phyloP scores from a whole-genome alignment of 2,329 filamentous ascomycete genomes.

The Colletotrichum falcatum region DNA sequence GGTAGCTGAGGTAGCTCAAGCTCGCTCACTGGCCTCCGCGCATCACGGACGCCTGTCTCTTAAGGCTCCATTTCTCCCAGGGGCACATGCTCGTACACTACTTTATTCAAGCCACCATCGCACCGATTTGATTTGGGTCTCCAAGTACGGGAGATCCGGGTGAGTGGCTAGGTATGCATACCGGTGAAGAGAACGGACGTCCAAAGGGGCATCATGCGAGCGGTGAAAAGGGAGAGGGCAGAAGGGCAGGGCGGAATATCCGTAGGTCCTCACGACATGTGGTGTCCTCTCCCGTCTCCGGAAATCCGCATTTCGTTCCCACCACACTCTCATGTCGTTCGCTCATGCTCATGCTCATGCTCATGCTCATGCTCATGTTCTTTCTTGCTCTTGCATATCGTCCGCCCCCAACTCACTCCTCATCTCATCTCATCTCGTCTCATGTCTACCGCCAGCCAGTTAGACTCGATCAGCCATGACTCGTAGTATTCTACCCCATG shows the following conservation, averaged over 20 bases:
- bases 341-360: constrained; percentile 7
- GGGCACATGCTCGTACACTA: background rate
- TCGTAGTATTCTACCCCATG: constrained; percentile 6
- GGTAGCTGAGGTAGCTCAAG: constrained; percentile 10
- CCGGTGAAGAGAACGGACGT: too few species aligned
- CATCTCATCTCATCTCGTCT: constrained; percentile 22
- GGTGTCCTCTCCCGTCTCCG: constrained; percentile 3
- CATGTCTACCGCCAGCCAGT: constrained; percentile 27
- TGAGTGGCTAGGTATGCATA: background rate
- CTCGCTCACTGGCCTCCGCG: constrained; percentile 10
- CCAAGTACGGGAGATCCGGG: background rate
- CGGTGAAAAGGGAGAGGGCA: background rate
- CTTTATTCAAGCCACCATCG: background rate
- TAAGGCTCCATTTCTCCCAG: background rate
- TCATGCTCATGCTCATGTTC: constrained; percentile 5
- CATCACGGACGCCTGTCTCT: background rate
- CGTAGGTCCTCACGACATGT: background rate
- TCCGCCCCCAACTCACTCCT: constrained; percentile 3
- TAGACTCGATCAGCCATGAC: constrained; percentile 22
- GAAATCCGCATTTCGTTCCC: background rate
- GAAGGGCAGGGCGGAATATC: background rate
- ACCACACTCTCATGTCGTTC: background rate
- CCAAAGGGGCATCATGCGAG: background rate
- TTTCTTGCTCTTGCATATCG: background rate
- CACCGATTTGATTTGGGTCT: background rate